Percentiles rank a stretch among this genome's conserved stretches.
These are phyloP conservation scores for Zygosaccharomyces pseudobailii DNA, from an alignment of 1,139 yeast genomes.

Conservation along the genomic window DNA sequence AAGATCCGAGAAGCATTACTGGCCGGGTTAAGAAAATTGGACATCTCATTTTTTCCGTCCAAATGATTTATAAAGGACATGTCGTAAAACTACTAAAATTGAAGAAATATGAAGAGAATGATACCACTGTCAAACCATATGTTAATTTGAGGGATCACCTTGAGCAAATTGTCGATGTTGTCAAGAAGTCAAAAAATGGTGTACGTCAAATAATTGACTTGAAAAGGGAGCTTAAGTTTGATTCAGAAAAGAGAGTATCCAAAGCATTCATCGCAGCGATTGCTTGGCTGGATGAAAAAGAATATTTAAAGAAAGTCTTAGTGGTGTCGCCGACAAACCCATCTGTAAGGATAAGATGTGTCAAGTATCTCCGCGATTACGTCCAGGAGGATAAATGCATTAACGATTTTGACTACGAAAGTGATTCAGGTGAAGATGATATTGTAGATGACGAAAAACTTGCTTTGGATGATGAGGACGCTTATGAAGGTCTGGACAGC, in stretches of 20 bases:
- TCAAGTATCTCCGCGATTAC: slow-evolving; percentile 53
- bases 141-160: slow-evolving; percentile 39
- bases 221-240: slow-evolving; percentile 56
- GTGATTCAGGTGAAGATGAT: slow-evolving; percentile 34
- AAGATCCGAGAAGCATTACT: slow-evolving; percentile 67
- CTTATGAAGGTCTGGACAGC: slow-evolving; percentile 28
- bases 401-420: slow-evolving; percentile 32
- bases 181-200: slow-evolving; percentile 62
- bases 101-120: slow-evolving; percentile 36
- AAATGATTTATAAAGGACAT: slow-evolving; percentile 42
- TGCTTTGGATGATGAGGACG: slow-evolving; percentile 30
- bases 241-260: slow-evolving; percentile 40
- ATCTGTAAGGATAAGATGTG: slow-evolving; percentile 48
- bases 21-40: slow-evolving; percentile 52
- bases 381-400: slow-evolving; percentile 25
- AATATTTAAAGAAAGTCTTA: slow-evolving; percentile 53
- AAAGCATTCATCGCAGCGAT: slow-evolving; percentile 52
- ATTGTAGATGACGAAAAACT: slow-evolving; percentile 28
- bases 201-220: slow-evolving; percentile 64
- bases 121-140: slow-evolving; percentile 27
- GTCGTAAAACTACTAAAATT: slow-evolving; percentile 50
- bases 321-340: slow-evolving; percentile 50
- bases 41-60: slow-evolving; percentile 44
- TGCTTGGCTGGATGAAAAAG: slow-evolving; percentile 46
- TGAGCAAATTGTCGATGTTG: slow-evolving; percentile 46